Base-by-base conservation (phyloP, 2,329 filamentous ascomycete species). In the Penicillium freii region DNA sequence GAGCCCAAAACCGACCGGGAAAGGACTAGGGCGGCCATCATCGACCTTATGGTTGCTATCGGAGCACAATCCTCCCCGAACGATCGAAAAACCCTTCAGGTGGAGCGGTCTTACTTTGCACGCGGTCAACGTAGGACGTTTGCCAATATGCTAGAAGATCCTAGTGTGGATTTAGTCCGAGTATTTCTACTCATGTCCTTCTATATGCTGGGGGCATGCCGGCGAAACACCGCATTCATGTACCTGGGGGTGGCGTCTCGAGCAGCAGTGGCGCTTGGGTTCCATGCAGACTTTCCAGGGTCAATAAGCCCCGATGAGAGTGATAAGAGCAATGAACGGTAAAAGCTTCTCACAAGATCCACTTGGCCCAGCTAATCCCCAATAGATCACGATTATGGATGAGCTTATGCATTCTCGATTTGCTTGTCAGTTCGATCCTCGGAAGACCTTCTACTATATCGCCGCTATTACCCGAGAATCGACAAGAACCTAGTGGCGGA, bases 151-250 rank as follows among this genome's bases (percentile, higher is more conserved):
- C 71, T 84, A 0, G 78, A 81, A 60, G 79, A 83, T 56, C 82
- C 82, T 0, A 83, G 80, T 38, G 69, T 84, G 11, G 76, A 82
- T 47, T 73, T 84, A 64, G 78, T 83, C 5, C 73, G 80, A 17
- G 72, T 75, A 0, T 86, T 84, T 59, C 68, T 84, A 0, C 72
- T 85, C 17, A 82, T 86, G 79, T 77, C 82, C 0, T 84, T 84
- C 60, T 86, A 84, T 61, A 82, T 85, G 78, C 75, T 84, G 3
- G 82, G 81, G 0, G 81, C 81, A 4, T 86, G 83, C 51, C 81
- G 82, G 33, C 75, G 83, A 9, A 86, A 86, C 55, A 78, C 84
- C 0, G 84, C 84, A 0, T 87, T 85, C 52, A 85, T 87, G 81
- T 87, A 87, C 54, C 68, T 87, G 2, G 84, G 84, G 0, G 80